Base-by-base conservation (phyloP, 768 basidiomycete genomes). In the Leccinum pellstonianum region DNA sequence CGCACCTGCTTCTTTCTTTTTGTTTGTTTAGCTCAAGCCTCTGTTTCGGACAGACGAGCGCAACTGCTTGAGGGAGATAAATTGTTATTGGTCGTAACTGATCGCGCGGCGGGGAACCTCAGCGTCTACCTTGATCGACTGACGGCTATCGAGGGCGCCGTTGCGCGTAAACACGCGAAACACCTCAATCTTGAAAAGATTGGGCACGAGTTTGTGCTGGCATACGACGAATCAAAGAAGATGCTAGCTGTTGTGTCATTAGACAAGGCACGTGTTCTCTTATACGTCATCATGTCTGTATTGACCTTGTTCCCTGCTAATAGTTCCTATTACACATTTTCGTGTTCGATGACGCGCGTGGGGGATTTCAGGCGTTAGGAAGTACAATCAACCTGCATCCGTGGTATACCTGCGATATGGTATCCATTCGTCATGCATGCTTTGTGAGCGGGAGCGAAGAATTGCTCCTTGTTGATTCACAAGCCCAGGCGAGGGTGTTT, bases 371-470 rank as follows among this genome's bases (percentile, higher is more conserved):
- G 54, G 77, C 73, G 1, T 71, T 69, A 50, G 83, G 82, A 1
- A 76, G 68, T 9, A 54, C 77, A 0, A 68, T 81, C 6, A 73
- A 79, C 47, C 72, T 86, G 9, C 59, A 59, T 3, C 53, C 63
- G 0, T 86, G 83, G 83, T 84, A 82, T 52, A 5, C 3, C 23
- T 55, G 64, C 8, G 57, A 65, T 0, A 64, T 59, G 6, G n/a
- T 60, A 1, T 48, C 55, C 5, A 74, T 85, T 14, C 58, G 52
- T 2, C 72, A 73, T 15, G 73, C 77, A 1, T 75, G 77, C 46
- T 84, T 86, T 58, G 73, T 83, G 2, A 70, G 70, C 50, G 81
- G 82, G 5, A 77, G 66, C 33, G 85, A 86, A 61, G 86, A 86
- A 56, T 52, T 86, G 3, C 62, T 82, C 0, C 65, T 86, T 0